Evolutionary conservation across 495 filamentous ascomycete genomes (phyloP).

Genomic region (Podospora pseudoanserina): DNA sequence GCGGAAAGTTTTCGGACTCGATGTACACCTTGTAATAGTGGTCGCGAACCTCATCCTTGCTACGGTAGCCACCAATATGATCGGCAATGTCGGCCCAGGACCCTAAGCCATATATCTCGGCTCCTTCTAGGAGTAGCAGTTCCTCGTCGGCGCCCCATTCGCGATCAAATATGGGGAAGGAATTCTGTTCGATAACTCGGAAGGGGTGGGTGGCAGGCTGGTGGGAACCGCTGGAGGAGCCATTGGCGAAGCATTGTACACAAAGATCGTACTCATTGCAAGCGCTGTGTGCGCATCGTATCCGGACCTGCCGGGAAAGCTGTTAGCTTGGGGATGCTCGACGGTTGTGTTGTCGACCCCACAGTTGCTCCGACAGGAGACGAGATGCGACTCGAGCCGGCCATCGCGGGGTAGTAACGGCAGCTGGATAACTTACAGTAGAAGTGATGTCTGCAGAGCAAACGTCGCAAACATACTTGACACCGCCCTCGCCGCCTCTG

Average conservation of each 20-base stretch:
- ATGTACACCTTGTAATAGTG: conserved; percentile 91
- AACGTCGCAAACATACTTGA: conserved; percentile 93
- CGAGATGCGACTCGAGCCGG: conserved; percentile 3
- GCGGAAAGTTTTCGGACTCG: conserved; percentile 74
- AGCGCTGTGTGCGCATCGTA: conserved; percentile 75
- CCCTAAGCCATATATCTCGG: conserved; percentile 95
- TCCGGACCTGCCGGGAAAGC: conserved; percentile 66
- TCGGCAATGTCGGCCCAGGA: conserved; percentile 98
- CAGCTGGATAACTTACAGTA: conserved; percentile 58
- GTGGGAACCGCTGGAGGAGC: conserved; percentile 71
- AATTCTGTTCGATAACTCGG: conserved; percentile 96
- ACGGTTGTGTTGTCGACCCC: conserved; percentile 19
- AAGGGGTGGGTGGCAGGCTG: conserved; percentile 80
- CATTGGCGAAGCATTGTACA: conserved; percentile 87
- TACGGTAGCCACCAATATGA: conserved; percentile 91
- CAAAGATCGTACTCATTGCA: conserved; percentile 97
- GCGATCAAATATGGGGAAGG: conserved; percentile 87
- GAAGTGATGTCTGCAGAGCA: conserved; percentile 94
- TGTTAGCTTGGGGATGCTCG: conserved; percentile 15
- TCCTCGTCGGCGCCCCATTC: conserved; percentile 99
- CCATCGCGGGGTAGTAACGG: not conserved
- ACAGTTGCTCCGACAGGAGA: conserved; percentile 12
- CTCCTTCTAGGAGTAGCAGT: conserved; percentile 83
- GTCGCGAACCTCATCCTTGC: conserved; percentile 89
- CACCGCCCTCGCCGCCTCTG: conserved; percentile 83